Evolutionary conservation across 805 yeast species (phyloP), one percentile per base, ranked within the genome.

Genomic region (Yamadazyma phyllophila): DNA sequence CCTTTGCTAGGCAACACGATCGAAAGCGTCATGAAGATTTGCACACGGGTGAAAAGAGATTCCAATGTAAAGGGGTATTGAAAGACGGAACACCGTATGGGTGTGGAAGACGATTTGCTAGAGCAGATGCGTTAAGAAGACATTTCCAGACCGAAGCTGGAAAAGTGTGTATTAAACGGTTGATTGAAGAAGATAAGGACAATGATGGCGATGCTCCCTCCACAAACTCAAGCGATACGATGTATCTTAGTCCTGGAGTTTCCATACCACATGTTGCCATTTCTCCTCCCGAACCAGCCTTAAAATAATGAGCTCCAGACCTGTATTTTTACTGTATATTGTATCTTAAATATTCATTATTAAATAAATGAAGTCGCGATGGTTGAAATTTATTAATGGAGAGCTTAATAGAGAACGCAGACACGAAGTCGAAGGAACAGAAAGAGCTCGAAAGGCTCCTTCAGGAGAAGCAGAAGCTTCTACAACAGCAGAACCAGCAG

Each of bases 31-130:
- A 72, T 48, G 76, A 72, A 47, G 77, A 72, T 55, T 67, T 86
- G 47, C 95, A 87, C 58, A 71, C 83, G 3, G 94, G 94, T 1
- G 85, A 84, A 62, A 86, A 85, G 65, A 73, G 82, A 53, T 86
- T 74, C 57, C 84, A 82, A 53, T 86, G 95, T 62, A 77, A 77
- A 50, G 95, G 95, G 1, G 57, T 66, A 3, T 63, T 85, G 45
- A 75, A 77, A 49, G 77, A 78, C 56, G 85, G 85, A 2, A 54
- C 65, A n/a, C 68, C 68, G 8, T 71, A 69, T 46, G 77, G 77
- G 1, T 72, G 77, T 57, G 76, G 76, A 1, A 56, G 76, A 30
- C 64, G 69, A 46, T 72, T 72, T 58, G 77, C 77, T 6, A 57
- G 77, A 12, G 76, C 77, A 1, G 77, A 72, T 50, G 77, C 77